phyloP scores from a whole-genome alignment of 1,139 yeast genomes.

The Yamadazyma oceani region DNA sequence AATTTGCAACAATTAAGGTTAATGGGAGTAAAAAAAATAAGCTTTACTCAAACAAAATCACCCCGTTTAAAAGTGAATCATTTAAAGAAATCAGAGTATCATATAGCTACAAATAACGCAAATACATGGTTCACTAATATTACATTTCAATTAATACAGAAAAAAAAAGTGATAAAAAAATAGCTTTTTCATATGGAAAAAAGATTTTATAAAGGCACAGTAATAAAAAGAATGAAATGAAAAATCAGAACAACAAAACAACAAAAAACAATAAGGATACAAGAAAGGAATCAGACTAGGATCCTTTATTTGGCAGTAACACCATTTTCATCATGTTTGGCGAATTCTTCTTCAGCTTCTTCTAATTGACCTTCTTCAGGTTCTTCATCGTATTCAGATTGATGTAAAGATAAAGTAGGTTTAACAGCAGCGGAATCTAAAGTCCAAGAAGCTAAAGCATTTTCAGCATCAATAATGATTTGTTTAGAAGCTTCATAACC shows the following conservation, averaged over 20 bases:
- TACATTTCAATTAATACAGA: slow-evolving; percentile 5
- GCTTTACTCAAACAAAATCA: no score
- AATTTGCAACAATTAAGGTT: no score
- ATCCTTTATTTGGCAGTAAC: slow-evolving; percentile 3
- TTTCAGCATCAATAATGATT: slow-evolving; percentile 95
- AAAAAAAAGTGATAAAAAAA: background rate
- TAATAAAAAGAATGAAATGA: background rate
- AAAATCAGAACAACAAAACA: background rate
- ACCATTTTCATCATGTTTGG: slow-evolving; percentile 34
- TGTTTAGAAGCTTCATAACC: slow-evolving; percentile 98
- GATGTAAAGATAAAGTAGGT: slow-evolving; percentile 89
- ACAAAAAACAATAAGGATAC: background rate
- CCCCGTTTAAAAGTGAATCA: no score
- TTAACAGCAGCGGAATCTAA: slow-evolving; percentile 92
- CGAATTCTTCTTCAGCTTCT: slow-evolving; percentile 49
- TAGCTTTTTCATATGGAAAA: no score
- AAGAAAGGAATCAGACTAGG: slow-evolving; percentile 2
- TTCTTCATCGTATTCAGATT: slow-evolving; percentile 61
- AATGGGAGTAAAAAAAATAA: no score
- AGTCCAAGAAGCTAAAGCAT: slow-evolving; percentile 95
- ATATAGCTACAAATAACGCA: background rate
- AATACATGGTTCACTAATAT: background rate
- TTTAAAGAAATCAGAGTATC: no score
- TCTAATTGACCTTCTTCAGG: slow-evolving; percentile 56
- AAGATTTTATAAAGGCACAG: background rate